A percentile compares a stretch with the other conserved stretches of the same genome.
Conservation (phyloP, 2,329 filamentous ascomycete genomes). For the Pleoardoris graminearum region DNA sequence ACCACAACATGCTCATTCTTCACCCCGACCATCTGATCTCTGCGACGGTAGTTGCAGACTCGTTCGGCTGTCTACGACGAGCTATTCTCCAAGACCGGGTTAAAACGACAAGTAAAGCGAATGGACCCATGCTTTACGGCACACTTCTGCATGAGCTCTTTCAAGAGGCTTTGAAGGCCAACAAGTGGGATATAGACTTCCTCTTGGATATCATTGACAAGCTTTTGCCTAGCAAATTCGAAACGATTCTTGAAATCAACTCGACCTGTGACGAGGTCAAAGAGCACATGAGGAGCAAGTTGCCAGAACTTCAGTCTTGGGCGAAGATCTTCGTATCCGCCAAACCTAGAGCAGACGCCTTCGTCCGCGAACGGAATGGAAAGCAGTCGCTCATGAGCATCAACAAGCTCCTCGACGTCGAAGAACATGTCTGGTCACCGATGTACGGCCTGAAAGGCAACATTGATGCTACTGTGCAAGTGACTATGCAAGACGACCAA, state of each 20-base stretch:
- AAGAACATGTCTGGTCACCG: conserved; percentile 98
- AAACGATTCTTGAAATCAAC: conserved; percentile 87
- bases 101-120: conserved; percentile 82
- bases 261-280: conserved; percentile 72
- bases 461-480: conserved; percentile 94
- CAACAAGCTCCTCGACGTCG: conserved; percentile 91
- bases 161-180: conserved; percentile 82
- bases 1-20: conserved; percentile 80
- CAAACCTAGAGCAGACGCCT: conserved; percentile 69
- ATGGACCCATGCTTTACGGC: conserved; percentile 83
- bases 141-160: conserved; percentile 95
- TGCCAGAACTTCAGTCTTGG: conserved; percentile 81
- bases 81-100: conserved; percentile 94
- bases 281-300: conserved; percentile 80
- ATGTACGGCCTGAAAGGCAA: conserved; percentile 98
- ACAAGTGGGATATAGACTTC: conserved; percentile 75
- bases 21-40: conserved; percentile 96
- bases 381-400: conserved; percentile 80
- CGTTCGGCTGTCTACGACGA: conserved; percentile 85
- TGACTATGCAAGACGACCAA: conserved; percentile 73
- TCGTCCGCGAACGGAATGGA: conserved; percentile 78
- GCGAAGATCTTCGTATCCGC: conserved; percentile 77
- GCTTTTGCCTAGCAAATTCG: conserved; percentile 76
- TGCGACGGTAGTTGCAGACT: conserved; percentile 93
- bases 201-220: conserved; percentile 68